Conservation (phyloP, 306 rosid genomes). For the Astragalus glycyphyllos region DNA sequence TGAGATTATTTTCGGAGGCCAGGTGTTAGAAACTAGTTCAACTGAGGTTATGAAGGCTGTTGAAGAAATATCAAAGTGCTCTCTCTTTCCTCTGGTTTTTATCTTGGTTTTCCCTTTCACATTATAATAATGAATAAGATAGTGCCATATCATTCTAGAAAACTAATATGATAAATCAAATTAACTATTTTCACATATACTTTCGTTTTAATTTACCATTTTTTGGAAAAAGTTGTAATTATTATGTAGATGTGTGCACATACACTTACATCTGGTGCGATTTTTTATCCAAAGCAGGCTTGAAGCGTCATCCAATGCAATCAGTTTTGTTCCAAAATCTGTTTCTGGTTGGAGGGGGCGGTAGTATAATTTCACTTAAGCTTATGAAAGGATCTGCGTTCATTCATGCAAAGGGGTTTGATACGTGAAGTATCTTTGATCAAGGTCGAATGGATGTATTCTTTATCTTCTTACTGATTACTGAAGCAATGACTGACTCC, state of each 20-base stretch:
- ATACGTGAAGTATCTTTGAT: conserved; percentile 3
- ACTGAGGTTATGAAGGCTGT: conserved; percentile 82
- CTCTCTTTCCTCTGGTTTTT: conserved; percentile 39
- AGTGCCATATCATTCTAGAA: conserved; percentile 16
- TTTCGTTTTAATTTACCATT: conserved; percentile 1
- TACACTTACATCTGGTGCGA: not conserved
- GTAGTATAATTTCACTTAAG: conserved; percentile 46
- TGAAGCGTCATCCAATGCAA: conserved; percentile 78
- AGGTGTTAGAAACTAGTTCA: conserved; percentile 91
- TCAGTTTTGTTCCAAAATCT: conserved; percentile 78
- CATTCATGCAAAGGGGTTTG: not conserved
- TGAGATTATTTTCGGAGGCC: conserved; percentile 91
- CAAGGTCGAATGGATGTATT: conserved; percentile 33
- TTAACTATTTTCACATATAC: not conserved
- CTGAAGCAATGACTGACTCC: conserved; percentile 17
- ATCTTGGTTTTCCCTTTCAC: conserved; percentile 10
- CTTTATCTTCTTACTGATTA: conserved; percentile 27
- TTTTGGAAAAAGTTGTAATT: not conserved
- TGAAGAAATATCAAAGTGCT: conserved; percentile 85
- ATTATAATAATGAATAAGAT: conserved; percentile 14
- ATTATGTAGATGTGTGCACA: not conserved
- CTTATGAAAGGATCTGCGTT: conserved; percentile 3
- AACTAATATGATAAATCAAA: not conserved
- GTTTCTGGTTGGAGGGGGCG: conserved; percentile 87
- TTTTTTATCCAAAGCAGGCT: conserved; percentile 57